Evolutionary conservation across 768 basidiomycete genomes (phyloP), one percentile per base, ranked within the genome.

Genomic region (Mycena epipterygia): DNA sequence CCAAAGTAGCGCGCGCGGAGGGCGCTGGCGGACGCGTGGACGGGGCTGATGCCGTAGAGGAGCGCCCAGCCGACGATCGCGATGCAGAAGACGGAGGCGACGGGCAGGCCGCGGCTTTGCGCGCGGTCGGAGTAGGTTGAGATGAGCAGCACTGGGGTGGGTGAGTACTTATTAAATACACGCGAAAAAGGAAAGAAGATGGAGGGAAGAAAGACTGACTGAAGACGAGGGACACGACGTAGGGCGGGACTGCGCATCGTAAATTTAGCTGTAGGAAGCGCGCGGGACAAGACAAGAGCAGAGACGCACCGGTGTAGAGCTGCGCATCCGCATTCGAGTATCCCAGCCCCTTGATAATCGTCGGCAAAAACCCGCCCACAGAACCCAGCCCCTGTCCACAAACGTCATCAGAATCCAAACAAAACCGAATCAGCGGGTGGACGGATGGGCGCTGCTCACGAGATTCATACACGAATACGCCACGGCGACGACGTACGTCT

Each of bases 321-420:
- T 70, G 68, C 25, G 68, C 68, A 11, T 59, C 19, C 0, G 68
- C 68, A n/a, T 70, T 64, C 16, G 68, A 42, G 33, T 70, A 70
- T 21, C 68, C 68, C 11, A 70, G 68, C 3, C 68, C 68, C 25
- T 70, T 64, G 48, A 70, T 32, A 25, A 70, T 70, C 33, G 68
- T 70, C 16, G 68, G 68, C 37, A 70, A 16, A 32, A 64, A 70
- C 1, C 68, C 68, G n/a, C 37, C 30, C 8, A 69, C 68, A 4
- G 61, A 64, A 6, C 68, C 68, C 25, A 69, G 23, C 7, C 68
- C 68, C 53, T 53, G 12, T 35, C n/a, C n/a, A n/a, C n/a, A n/a
- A n/a, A n/a, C n/a, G n/a, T n/a, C n/a, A n/a, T n/a, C n/a, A n/a
- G n/a, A n/a, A n/a, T n/a, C n/a, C n/a, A n/a, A n/a, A n/a, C n/a